Conservation (phyloP, 208 protist genomes). For the Trypanosoma theileri region DNA sequence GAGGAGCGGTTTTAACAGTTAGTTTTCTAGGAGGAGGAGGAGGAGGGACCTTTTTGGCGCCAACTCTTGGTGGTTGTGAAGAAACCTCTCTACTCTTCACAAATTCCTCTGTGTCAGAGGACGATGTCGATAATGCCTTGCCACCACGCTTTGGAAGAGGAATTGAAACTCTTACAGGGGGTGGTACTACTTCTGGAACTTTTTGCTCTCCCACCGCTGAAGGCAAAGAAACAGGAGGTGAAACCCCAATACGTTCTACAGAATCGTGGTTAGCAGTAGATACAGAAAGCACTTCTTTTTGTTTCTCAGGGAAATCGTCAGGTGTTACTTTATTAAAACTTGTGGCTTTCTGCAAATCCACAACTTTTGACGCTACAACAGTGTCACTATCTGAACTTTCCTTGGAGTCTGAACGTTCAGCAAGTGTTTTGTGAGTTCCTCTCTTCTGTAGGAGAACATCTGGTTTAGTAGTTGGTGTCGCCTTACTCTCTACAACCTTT, state of each 20-base stretch:
- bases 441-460: neutral
- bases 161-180: neutral
- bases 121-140: conserved; percentile 48
- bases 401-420: neutral
- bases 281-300: neutral
- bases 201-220: neutral
- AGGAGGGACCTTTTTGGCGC: conserved; percentile 1
- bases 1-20: conserved; percentile 3
- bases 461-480: neutral
- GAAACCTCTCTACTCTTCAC: neutral
- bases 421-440: neutral
- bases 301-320: neutral
- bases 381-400: conserved; percentile 1
- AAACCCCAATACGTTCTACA: neutral
- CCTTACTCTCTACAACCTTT: neutral
- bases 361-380: neutral
- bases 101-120: conserved; percentile 25
- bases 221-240: conserved; percentile 3
- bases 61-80: neutral
- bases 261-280: neutral
- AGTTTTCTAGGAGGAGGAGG: conserved; percentile 18
- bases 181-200: neutral
- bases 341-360: neutral
- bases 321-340: neutral
- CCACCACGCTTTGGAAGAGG: conserved; percentile 28